Evolutionary conservation across 2,329 filamentous ascomycete species (phyloP).

Genomic region (Fusarium sp.): DNA sequence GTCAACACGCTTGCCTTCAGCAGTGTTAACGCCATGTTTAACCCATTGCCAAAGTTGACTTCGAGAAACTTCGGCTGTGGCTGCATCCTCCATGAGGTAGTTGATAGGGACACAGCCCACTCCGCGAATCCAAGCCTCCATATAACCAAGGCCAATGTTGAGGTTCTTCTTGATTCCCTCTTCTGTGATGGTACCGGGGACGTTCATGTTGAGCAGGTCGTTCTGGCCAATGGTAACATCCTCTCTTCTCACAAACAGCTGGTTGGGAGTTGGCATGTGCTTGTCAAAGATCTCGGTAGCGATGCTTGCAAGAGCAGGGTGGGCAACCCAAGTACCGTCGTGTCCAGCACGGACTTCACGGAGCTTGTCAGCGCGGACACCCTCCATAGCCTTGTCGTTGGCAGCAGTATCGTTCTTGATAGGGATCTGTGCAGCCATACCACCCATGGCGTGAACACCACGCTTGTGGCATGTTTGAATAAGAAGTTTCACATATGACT

Average conservation of each 20-base stretch:
- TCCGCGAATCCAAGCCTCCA: conserved; percentile 97
- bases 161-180: conserved; percentile 97
- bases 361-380: conserved; percentile 93
- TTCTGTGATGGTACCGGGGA: conserved; percentile 91
- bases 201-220: conserved; percentile 97
- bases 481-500: conserved; percentile 92
- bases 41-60: conserved; percentile 98
- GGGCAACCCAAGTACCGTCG: conserved; percentile 97
- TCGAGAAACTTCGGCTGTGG: conserved; percentile 94
- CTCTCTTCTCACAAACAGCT: conserved; percentile 90
- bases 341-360: conserved; percentile 95
- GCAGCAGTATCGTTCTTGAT: conserved; percentile 94
- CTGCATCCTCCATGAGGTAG: conserved; percentile 98
- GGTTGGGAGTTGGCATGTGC: conserved; percentile 98
- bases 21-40: conserved; percentile 76
- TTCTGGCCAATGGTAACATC: conserved; percentile 88
- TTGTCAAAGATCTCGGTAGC: conserved; percentile 96
- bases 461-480: conserved; percentile 98
- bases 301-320: conserved; percentile 89
- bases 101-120: conserved; percentile 98
- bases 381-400: conserved; percentile 95
- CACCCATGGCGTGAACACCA: conserved; percentile 98
- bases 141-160: conserved; percentile 95
- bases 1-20: conserved; percentile 91
- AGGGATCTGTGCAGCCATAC: conserved; percentile 98